Evolutionary conservation across 371 early-diverging fungal genomes (phyloP), one percentile per base, ranked within the genome.

Genomic region (Mucor velutinosus): DNA sequence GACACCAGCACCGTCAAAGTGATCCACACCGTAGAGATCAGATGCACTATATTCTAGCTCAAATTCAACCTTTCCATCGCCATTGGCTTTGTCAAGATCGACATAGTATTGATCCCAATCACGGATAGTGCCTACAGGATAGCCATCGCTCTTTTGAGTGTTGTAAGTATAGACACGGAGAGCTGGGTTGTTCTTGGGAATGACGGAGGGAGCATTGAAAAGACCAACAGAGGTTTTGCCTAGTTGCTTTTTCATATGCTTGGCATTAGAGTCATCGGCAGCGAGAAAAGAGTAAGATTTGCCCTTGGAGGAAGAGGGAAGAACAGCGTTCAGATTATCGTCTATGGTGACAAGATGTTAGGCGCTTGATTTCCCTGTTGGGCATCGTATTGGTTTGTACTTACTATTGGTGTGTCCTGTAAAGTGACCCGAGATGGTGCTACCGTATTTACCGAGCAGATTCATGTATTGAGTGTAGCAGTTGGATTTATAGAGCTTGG

Each of bases 91-190:
- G 0, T 66, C 68, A 0, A 87, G 60, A 67, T 89, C 82, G 14
- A 80, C 66, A 67, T 76, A 87, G 61, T 84, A 87, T 70, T 89
- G 89, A n/a, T 64, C 71, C 75, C 84, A 87, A 25, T 84, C 80
- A 15, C 71, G 41, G 29, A 88, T 67, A 15, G 66, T 61, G 23
- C 86, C 82, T 60, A 67, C 43, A 45, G 68, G 68, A 15, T 68
- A 69, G 12, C 43, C 45, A 12, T 57, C 55, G 12, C 47, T 32
- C 5, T 32, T 25, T 59, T 55, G 17, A 12, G 74, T 67, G 1
- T 79, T 68, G 69, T 86, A 88, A 5, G 61, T 47, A 66, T 86
- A 88, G 10, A 85, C 79, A 32, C 87, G 81, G 30, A 84, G 58
- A 49, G 80, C 81, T 45, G 89, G 86, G 57, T 87, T 87, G 64